These are phyloP conservation scores for Penicillium sp. DNA, from an alignment of 2,329 filamentous ascomycete species.

Conservation along the genomic window DNA sequence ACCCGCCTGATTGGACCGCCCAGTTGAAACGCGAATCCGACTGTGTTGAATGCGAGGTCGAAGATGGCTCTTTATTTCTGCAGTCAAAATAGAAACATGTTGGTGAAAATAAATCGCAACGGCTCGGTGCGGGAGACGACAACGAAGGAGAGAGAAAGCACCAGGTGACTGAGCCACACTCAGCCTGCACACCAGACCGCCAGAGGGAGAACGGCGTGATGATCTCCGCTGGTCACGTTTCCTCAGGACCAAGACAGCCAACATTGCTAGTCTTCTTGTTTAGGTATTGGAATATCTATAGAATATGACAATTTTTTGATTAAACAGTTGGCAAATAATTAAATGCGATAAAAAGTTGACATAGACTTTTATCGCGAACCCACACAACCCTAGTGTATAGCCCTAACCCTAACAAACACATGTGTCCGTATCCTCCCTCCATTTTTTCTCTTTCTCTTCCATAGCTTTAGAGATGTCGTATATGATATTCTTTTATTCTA, in stretches of 20 bases:
- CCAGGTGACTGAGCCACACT: background rate
- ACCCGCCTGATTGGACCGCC: background rate
- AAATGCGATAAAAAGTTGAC: too few species aligned
- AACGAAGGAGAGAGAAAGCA: too few species aligned
- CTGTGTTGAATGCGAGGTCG: background rate
- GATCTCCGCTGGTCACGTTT: conserved; percentile 6
- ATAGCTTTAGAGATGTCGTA: too few species aligned
- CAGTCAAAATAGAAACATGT: background rate
- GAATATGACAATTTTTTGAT: too few species aligned
- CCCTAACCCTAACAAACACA: too few species aligned
- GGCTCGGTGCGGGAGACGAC: background rate
- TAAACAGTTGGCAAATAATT: too few species aligned
- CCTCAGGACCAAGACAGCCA: background rate
- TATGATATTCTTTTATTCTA: too few species aligned
- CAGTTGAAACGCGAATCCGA: background rate
- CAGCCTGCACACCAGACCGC: conserved; percentile 9
- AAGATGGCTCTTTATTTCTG: background rate
- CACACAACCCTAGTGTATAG: too few species aligned
- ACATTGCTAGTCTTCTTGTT: background rate
- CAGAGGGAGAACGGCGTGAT: background rate
- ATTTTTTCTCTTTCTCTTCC: too few species aligned
- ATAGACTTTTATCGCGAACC: too few species aligned
- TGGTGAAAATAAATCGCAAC: background rate
- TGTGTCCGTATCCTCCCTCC: too few species aligned
- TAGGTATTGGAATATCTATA: background rate